These are phyloP conservation scores for Davidsoniella virescens DNA, from an alignment of 2,329 filamentous ascomycete species.

Conservation along the genomic window DNA sequence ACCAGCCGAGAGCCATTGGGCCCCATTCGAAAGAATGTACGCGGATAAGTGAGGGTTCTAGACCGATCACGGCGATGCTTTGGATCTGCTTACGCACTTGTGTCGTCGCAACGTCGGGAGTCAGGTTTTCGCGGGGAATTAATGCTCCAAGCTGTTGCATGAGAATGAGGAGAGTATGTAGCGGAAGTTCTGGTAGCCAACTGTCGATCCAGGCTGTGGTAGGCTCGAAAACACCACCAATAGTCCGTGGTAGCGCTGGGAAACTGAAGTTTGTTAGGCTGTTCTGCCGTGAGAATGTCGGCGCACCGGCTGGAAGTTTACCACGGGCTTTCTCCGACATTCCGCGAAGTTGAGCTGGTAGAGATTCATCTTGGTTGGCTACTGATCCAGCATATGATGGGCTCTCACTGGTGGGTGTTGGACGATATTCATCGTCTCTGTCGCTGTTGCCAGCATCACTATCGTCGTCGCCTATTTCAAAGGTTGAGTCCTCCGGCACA, in stretches of 20 bases:
- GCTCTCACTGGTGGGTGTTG: conserved; percentile 47
- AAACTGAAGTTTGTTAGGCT: conserved; percentile 58
- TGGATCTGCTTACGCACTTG: conserved; percentile 39
- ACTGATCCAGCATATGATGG: conserved; percentile 52
- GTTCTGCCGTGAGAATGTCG: conserved; percentile 78
- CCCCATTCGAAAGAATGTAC: conserved; percentile 94
- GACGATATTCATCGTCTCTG: conserved; percentile 26
- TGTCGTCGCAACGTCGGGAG: conserved; percentile 26
- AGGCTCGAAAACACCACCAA: conserved; percentile 51
- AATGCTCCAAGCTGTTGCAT: conserved; percentile 49
- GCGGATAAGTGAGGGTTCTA: conserved; percentile 58
- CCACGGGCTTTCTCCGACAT: conserved; percentile 97
- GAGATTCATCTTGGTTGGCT: conserved; percentile 54
- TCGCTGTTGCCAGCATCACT: conserved; percentile 39
- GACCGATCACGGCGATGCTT: conserved; percentile 46
- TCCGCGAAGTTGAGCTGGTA: conserved; percentile 67
- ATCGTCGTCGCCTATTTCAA: conserved; percentile 79
- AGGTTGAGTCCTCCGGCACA: conserved; percentile 60
- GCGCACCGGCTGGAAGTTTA: conserved; percentile 75
- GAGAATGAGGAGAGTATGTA: conserved; percentile 70
- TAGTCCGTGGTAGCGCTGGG: conserved; percentile 16
- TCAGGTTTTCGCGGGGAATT: conserved; percentile 34
- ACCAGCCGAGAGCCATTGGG: conserved; percentile 79
- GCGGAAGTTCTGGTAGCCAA: conserved; percentile 80
- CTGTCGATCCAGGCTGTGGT: conserved; percentile 76